Evolutionary conservation across 2,329 filamentous ascomycete genomes (phyloP).

Genomic region (Ascosphaera apis): DNA sequence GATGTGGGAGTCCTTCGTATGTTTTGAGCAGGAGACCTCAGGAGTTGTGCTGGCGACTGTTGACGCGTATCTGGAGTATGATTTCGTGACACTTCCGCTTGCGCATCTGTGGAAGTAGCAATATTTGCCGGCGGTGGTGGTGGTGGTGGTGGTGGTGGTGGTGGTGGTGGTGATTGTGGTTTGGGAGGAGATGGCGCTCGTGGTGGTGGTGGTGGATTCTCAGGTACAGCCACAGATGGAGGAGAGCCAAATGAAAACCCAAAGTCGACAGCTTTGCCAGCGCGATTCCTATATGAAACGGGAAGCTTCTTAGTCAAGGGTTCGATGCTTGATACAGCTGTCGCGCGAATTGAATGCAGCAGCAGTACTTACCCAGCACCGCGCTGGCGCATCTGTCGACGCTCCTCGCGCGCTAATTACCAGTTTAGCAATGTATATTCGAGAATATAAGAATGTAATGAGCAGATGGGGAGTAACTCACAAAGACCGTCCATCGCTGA

Average conservation of each 20-base stretch:
- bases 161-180: conserved; percentile 9
- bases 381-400: conserved; percentile 32
- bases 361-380: conserved; percentile 28
- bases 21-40: too few relatives aligned
- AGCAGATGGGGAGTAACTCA: too few relatives aligned
- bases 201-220: conserved; percentile 9
- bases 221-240: conserved; percentile 5
- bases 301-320: conserved; percentile 2
- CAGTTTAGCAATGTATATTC: too few relatives aligned
- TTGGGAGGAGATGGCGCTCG: conserved; percentile 7
- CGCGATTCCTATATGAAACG: conserved; percentile 19
- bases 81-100: too few relatives aligned
- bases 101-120: too few relatives aligned
- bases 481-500: too few relatives aligned
- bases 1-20: too few relatives aligned
- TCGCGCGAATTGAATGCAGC: conserved; percentile 8
- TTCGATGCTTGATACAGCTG: conserved; percentile 8
- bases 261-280: conserved; percentile 26
- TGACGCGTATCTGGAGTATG: too few relatives aligned
- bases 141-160: conserved; percentile 4
- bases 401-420: conserved; percentile 20
- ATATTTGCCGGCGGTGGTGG: background rate
- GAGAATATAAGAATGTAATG: too few relatives aligned
- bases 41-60: too few relatives aligned
- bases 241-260: conserved; percentile 25